Evolutionary conservation across 306 rosid genomes (phyloP), one percentile per base, ranked within the genome.

Genomic region (Abrus pulchellus): DNA sequence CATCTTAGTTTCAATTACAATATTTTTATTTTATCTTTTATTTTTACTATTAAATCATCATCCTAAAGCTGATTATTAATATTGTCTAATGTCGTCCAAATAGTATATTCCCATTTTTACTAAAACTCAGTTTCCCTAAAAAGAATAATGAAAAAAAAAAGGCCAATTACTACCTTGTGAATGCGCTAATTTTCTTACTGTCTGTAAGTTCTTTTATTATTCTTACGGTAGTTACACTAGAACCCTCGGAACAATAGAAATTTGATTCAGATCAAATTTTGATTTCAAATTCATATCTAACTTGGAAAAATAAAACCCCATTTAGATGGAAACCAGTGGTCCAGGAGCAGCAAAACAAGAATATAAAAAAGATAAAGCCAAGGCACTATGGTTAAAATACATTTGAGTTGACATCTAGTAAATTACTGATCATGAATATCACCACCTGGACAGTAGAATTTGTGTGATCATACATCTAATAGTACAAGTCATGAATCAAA

Each of bases 401-500:
- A 84, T 68, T 59, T 2, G 54, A 48, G 53, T 62, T 68, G 70
- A 61, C 34, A 7, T n/a, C 48, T 5, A 61, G 48, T 68, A 50
- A 73, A 66, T 10, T 52, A 32, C 57, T 70, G 74, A 71, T 79
- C 74, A 68, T 79, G 57, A 64, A 71, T 40, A 72, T 34, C 54
- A 68, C 54, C 64, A 6, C 1, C 59, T 47, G 12, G 61, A 75
- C 69, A 64, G 70, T 64, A 64, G 8, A 57, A 76, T 28, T 80
- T 82, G 76, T 69, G 59, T 81, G 68, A 44, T 55, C 75, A 56
- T 70, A 84, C 73, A 84, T 69, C 86, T 56, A 55, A 28, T 49
- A 80, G 68, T 63, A 78, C 77, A 75, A 63, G 62, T 80, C 74
- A 84, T 2, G 52, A 66, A 72, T 49, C 68, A 62, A 75, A 76